Evolutionary conservation across 805 yeast species (phyloP).

Genomic region (Sugiyamaella marilandica): DNA sequence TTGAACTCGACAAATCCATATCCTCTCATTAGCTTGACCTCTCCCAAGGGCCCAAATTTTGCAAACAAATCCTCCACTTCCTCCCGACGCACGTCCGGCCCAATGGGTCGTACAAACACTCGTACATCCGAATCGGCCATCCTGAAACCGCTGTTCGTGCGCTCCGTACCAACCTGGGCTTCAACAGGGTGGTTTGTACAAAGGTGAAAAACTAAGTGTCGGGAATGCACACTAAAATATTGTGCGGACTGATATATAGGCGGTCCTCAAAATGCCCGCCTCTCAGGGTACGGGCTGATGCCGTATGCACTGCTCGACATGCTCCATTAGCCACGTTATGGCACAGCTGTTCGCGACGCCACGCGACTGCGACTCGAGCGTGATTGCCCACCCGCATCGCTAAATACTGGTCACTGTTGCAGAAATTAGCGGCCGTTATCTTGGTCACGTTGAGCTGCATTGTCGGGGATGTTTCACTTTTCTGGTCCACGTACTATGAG

Average conservation of each 20-base stretch:
- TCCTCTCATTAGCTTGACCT: constrained; percentile 49
- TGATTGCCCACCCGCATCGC: no score
- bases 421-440: no score
- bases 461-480: no score
- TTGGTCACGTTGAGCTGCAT: no score
- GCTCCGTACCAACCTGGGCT: not conserved
- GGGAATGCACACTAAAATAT: not conserved
- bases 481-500: no score
- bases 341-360: no score
- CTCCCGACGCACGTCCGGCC: constrained; percentile 10
- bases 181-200: not conserved
- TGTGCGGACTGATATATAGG: constrained; percentile 1
- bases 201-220: not conserved
- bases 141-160: not conserved
- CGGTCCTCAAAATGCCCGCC: constrained; percentile 5
- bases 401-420: no score
- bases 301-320: no score
- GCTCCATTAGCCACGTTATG: no score
- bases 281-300: not conserved
- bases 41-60: constrained; percentile 48
- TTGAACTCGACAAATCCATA: constrained; percentile 33
- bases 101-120: constrained; percentile 15
- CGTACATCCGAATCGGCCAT: constrained; percentile 16
- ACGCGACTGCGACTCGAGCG: no score
- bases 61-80: constrained; percentile 46